Evolutionary conservation across 202 grass and related monocot species (phyloP).

Genomic region (Tripidium arundinaceum): DNA sequence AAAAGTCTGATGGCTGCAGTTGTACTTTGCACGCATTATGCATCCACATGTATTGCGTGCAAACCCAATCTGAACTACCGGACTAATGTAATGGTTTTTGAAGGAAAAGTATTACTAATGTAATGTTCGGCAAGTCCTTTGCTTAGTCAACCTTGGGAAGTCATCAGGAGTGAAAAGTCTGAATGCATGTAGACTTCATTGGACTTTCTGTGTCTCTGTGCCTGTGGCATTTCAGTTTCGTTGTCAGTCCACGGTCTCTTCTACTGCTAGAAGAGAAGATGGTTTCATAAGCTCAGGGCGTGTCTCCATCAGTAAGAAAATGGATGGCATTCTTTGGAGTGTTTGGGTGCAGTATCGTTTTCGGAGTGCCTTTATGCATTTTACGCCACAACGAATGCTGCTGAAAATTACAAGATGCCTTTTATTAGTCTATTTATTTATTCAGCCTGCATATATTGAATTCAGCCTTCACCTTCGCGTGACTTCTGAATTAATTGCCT

Average conservation of each 20-base stretch:
- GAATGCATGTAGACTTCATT: background rate
- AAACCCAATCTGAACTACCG: background rate
- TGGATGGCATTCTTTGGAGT: background rate
- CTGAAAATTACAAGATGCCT: background rate
- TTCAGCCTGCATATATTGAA: background rate
- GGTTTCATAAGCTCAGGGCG: background rate
- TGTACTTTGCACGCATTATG: background rate
- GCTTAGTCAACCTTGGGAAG: background rate
- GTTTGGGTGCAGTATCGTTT: slow-evolving; percentile 8
- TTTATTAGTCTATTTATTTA: background rate
- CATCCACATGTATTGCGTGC: background rate
- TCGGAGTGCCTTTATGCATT: background rate
- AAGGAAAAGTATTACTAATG: background rate
- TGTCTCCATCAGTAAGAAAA: slow-evolving; percentile 25
- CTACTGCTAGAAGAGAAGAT: background rate
- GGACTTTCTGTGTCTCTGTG: background rate
- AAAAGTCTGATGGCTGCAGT: background rate
- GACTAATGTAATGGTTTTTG: background rate
- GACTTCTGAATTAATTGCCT: background rate
- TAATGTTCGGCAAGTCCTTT: background rate
- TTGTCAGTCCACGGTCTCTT: background rate
- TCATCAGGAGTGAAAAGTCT: background rate
- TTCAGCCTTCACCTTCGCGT: background rate
- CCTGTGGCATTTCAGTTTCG: background rate
- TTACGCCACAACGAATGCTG: background rate